Evolutionary conservation across 306 rosid species (phyloP), one percentile per base, ranked within the genome.

Genomic region (Ammopiptanthus mongolicus): DNA sequence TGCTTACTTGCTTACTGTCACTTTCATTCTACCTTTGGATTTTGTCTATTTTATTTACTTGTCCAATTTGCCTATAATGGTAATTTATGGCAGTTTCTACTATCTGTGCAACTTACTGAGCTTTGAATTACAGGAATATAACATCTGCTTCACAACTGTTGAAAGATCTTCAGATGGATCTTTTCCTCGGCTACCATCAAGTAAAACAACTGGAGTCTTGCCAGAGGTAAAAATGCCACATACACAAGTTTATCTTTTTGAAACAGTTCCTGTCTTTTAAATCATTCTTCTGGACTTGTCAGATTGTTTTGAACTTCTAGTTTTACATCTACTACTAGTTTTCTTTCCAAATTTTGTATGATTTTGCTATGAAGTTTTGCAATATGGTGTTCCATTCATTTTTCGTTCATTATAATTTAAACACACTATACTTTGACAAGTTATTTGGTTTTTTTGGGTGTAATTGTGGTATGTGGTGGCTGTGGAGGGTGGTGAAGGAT

Each of bases 91-190:
- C 52, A 19, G 41, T 63, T 55, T 67, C 71, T 63, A 31, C 62
- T 71, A 58, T 75, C 36, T 34, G 55, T 71, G 44, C 47, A 36
- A 73, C 66, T 77, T 62, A 36, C 73, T 59, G 60, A 51, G 66
- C 56, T 81, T 11, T 41, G 62, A 83, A 47, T 80, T 69, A 73
- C 89, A 95, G 98, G 98, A 95, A 80, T 95, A 87, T 74, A 95
- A 95, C 81, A 95, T 91, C 75, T 95, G 98, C 88, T 95, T 95
- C 75, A 95, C 98, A 62, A 95, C 98, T 22, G 97, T 95, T 51
- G 95, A 90, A 77, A 91, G 90, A 87, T 82, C 88, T 81, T 33
- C 72, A 11, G 92, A 86, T 36, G 98, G 86, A 71, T 78, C 88
- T 65, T 80, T 75, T 81, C 85, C 99, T 81, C 86, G 80, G 77